Conservation (phyloP, 257 asterid species). For the Voacanga thouarsii region DNA sequence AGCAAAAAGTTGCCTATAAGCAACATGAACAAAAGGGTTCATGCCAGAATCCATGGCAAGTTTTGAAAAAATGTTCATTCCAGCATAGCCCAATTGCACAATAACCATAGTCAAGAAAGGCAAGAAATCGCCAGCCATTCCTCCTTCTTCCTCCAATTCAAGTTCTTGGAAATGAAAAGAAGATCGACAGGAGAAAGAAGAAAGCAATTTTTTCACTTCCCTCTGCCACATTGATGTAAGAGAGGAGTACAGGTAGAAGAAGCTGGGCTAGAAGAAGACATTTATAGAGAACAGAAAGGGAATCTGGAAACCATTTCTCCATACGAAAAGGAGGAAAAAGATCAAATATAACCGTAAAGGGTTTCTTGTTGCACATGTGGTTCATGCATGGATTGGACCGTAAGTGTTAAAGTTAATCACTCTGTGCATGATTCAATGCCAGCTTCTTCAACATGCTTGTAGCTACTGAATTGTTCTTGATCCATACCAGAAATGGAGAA, state of each 20-base stretch:
- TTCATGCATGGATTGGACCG: conserved; percentile 52
- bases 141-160: conserved; percentile 17
- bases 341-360: conserved; percentile 20
- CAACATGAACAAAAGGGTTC: conserved; percentile 89
- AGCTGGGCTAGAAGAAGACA: not conserved
- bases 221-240: not conserved
- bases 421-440: conserved; percentile 40
- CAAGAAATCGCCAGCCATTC: conserved; percentile 41
- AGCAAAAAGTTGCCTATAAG: conserved; percentile 81
- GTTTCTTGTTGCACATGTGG: conserved; percentile 43
- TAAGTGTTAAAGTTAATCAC: conserved; percentile 42
- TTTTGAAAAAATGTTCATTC: conserved; percentile 77
- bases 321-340: conserved; percentile 16
- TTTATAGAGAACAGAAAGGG: conserved; percentile 11
- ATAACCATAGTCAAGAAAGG: conserved; percentile 60
- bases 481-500: conserved; percentile 7
- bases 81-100: conserved; percentile 82
- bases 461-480: conserved; percentile 36
- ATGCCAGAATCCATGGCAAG: conserved; percentile 92
- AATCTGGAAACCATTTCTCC: conserved; percentile 25
- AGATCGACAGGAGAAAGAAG: conserved; percentile 4
- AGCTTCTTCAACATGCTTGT: conserved; percentile 36
- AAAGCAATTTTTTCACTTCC: conserved; percentile 5
- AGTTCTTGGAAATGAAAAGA: conserved; percentile 16
- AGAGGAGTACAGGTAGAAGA: not conserved